Conservation (phyloP, 495 filamentous ascomycete species). For the Tuber indicum region DNA sequence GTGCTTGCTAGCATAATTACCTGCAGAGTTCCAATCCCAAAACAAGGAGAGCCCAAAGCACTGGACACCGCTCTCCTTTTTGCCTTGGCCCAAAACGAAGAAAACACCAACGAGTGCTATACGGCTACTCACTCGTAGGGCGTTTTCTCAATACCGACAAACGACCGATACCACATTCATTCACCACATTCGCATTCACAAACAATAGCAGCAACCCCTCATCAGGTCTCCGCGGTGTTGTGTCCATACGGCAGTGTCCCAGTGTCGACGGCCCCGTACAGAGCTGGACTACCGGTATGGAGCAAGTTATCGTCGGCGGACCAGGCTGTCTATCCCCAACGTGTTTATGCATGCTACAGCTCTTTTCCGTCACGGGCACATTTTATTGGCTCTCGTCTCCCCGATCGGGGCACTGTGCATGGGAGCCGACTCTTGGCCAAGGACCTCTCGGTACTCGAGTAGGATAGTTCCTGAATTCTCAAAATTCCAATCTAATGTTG, state of each 20-base stretch:
- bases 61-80: neutral
- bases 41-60: neutral
- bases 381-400: neutral
- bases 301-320: neutral
- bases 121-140: neutral
- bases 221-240: neutral
- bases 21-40: neutral
- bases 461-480: neutral
- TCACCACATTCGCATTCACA: conserved; percentile 5
- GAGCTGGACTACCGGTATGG: neutral
- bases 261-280: neutral
- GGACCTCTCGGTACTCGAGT: neutral
- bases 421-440: neutral
- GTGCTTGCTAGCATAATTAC: too few relatives aligned
- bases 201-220: neutral
- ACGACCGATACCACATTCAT: neutral
- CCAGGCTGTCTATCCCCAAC: conserved; percentile 1
- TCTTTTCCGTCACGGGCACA: neutral
- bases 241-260: neutral
- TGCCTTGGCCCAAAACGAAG: neutral
- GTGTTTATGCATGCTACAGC: neutral
- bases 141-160: neutral
- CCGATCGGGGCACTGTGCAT: neutral
- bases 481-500: neutral
- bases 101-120: neutral